Conservation (phyloP, 2,329 filamentous ascomycete species). For the Fusarium sp. region DNA sequence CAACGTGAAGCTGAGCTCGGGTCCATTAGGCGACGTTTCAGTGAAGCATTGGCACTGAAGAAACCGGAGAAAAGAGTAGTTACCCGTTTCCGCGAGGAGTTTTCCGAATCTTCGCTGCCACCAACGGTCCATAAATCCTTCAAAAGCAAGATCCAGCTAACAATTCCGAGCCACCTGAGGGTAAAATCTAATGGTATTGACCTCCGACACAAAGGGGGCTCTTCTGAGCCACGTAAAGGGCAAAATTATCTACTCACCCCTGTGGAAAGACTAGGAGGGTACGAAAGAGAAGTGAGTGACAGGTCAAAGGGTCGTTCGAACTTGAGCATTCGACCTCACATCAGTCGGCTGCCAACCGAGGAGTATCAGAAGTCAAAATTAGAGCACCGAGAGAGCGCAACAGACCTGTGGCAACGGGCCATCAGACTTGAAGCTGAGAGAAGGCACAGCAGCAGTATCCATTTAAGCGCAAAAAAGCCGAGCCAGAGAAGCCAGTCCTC, state of each 20-base stretch:
- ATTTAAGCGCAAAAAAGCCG: neutral
- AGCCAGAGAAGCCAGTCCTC: neutral
- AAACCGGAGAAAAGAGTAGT: conserved; percentile 42
- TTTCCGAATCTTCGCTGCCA: conserved; percentile 30
- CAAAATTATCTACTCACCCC: neutral
- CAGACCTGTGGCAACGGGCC: conserved; percentile 42
- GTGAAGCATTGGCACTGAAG: conserved; percentile 45
- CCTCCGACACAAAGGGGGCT: neutral
- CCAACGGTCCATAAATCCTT: conserved; percentile 42
- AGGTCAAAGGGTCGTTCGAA: conserved; percentile 29
- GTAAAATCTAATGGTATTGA: conserved; percentile 9
- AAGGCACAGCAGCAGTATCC: conserved; percentile 21
- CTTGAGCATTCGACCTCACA: conserved; percentile 26
- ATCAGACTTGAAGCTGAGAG: conserved; percentile 39
- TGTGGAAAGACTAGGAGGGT: neutral
- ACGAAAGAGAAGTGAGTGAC: neutral
- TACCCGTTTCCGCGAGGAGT: conserved; percentile 56
- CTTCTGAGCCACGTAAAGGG: neutral
- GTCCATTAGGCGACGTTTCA: conserved; percentile 54
- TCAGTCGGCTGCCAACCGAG: conserved; percentile 9
- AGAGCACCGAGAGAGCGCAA: conserved; percentile 36
- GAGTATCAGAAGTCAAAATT: conserved; percentile 13
- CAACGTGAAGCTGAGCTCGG: conserved; percentile 51
- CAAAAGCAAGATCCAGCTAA: conserved; percentile 49
- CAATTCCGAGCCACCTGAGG: conserved; percentile 46